These are phyloP conservation scores for Zoysia matrella DNA, from an alignment of 202 grass and related monocot species.

Conservation along the genomic window DNA sequence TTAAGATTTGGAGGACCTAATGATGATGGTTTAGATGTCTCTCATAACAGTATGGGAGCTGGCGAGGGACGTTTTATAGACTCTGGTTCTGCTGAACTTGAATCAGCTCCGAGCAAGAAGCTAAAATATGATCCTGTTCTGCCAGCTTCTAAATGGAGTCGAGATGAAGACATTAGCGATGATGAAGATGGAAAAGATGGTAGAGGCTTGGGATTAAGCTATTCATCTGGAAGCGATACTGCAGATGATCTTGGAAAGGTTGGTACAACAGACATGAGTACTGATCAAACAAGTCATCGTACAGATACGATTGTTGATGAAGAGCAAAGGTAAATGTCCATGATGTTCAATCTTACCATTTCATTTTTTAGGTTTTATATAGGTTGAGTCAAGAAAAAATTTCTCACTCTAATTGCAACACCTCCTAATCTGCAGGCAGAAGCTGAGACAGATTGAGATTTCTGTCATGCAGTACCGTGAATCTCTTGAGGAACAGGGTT, in stretches of 20 bases:
- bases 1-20: no score
- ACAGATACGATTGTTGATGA: slow-evolving; percentile 75
- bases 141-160: slow-evolving; percentile 32
- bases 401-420: slow-evolving; percentile 24
- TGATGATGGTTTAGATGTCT: slow-evolving; percentile 18
- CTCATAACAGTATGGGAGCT: slow-evolving; percentile 39
- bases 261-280: slow-evolving; percentile 50
- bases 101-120: slow-evolving; percentile 56
- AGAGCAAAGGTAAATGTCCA: slow-evolving; percentile 69
- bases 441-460: slow-evolving; percentile 40
- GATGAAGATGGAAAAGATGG: slow-evolving; percentile 74
- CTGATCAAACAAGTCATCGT: slow-evolving; percentile 51
- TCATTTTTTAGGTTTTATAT: slow-evolving; percentile 18
- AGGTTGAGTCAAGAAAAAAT: background rate
- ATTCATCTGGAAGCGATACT: slow-evolving; percentile 94
- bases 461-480: no score
- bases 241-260: slow-evolving; percentile 58
- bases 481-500: no score
- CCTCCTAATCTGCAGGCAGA: slow-evolving; percentile 65
- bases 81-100: slow-evolving; percentile 36
- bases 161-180: slow-evolving; percentile 73
- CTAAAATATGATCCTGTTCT: slow-evolving; percentile 71
- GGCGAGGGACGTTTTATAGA: slow-evolving; percentile 25
- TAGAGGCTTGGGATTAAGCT: slow-evolving; percentile 74
- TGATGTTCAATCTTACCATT: background rate